phyloP scores from a whole-genome alignment of 2,329 filamentous ascomycete species.

The Phaeomoniella chlamydospora region DNA sequence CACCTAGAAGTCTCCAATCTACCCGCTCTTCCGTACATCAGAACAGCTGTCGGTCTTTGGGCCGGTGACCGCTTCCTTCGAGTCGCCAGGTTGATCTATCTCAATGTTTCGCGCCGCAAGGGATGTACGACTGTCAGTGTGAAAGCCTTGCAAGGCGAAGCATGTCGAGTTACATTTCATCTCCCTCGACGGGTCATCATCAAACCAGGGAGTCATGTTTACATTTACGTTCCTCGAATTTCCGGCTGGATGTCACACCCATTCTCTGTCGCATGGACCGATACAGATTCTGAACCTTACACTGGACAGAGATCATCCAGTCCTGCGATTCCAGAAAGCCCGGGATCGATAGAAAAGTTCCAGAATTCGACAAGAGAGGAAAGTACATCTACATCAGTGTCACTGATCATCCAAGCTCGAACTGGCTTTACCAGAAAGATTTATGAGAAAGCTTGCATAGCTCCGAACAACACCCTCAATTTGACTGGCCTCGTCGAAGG shows the following conservation, averaged over 20 bases:
- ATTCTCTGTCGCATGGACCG: constrained; percentile 32
- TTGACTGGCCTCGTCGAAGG: constrained; percentile 47
- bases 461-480: constrained; percentile 33
- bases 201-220: constrained; percentile 43
- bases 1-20: constrained; percentile 26
- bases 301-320: constrained; percentile 5
- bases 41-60: constrained; percentile 23
- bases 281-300: constrained; percentile 13
- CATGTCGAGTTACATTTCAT: constrained; percentile 46
- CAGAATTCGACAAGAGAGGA: constrained; percentile 6
- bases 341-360: constrained; percentile 3
- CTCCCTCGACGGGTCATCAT: constrained; percentile 39
- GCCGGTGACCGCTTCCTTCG: constrained; percentile 29
- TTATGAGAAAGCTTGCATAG: constrained; percentile 38
- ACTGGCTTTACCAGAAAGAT: constrained; percentile 49
- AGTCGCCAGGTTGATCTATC: constrained; percentile 32
- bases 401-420: constrained; percentile 44
- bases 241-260: constrained; percentile 33
- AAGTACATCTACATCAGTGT: constrained; percentile 27
- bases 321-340: constrained; percentile 5
- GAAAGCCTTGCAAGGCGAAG: constrained; percentile 44
- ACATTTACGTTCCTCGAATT: constrained; percentile 41
- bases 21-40: constrained; percentile 24
- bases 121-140: constrained; percentile 38
- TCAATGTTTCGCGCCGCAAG: constrained; percentile 35